Evolutionary conservation across 2,329 filamentous ascomycete genomes (phyloP).

Genomic region (Fusarium oxysporum): DNA sequence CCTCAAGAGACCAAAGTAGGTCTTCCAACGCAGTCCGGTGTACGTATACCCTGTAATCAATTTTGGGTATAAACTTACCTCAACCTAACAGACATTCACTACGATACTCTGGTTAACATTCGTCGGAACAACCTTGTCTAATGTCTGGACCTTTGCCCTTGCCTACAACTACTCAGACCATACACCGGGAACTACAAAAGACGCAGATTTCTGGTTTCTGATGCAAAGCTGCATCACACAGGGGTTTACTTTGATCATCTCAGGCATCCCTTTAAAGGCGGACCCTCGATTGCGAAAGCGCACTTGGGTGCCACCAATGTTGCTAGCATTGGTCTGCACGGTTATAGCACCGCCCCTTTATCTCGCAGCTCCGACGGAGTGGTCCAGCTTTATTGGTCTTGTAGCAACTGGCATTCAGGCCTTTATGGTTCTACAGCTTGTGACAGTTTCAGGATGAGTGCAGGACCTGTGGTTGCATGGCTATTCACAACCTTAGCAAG

Average conservation of each 20-base stretch:
- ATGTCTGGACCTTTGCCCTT: not conserved
- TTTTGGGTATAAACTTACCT: fast-evolving
- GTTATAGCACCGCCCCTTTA: not conserved
- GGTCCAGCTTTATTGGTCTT: not conserved
- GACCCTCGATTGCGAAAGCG: not conserved
- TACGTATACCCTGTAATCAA: not conserved
- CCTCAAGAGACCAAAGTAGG: not conserved
- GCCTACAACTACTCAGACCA: not conserved
- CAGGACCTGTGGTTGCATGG: not conserved
- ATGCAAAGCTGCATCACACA: not conserved
- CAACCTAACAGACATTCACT: fast-evolving
- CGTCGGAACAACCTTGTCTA: not conserved
- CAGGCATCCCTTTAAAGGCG: fast-evolving
- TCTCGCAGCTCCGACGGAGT: not conserved
- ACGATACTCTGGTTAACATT: not conserved
- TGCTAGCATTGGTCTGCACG: not conserved
- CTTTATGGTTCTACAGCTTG: not conserved
- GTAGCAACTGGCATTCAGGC: fast-evolving
- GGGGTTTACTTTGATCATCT: not conserved
- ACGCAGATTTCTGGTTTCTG: not conserved
- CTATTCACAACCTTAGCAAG: no score
- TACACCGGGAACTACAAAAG: not conserved
- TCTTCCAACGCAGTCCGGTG: not conserved
- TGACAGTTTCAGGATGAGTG: not conserved
- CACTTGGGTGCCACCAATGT: not conserved